Evolutionary conservation across 148 eudicot genomes (phyloP), one percentile per base, ranked within the genome.

Genomic region (Diospyros lotus): DNA sequence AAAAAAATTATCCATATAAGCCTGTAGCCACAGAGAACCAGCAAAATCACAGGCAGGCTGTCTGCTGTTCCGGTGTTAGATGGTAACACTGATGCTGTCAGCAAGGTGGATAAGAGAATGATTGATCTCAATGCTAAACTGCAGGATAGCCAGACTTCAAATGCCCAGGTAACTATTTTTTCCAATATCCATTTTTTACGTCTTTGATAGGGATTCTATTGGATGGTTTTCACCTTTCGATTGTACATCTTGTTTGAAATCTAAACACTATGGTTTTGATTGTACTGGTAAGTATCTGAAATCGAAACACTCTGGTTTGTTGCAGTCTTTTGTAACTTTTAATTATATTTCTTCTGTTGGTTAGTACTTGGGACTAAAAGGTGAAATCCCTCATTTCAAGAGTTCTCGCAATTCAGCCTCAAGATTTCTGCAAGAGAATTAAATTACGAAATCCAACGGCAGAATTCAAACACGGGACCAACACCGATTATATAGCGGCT

Each of bases 71-170:
- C 84, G 68, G 62, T 73, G 58, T 42, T 73, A 53, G 85, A 82
- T 58, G 79, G 79, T 43, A 80, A 73, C 58, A 58, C 59, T 64
- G 85, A 71, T 69, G 82, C 78, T 46, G 82, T 76, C 43, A 83
- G 77, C 41, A 78, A 79, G 55, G 81, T 86, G 83, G 93, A 88
- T 73, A 81, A 73, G 82, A 84, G 80, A 44, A 77, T 87, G 82
- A 84, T 94, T 71, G 97, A 94, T 86, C 91, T 94, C 18, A 94
- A 94, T 81, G 80, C 93, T 62, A 85, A 86, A 76, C 98, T 97
- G 62, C 97, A 87, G 64, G 83, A 89, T 44, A 86, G 79, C 14
- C 93, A 85, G 78, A 66, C 86, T 79, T 79, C 89, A 70, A 88
- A 71, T 72, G 77, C 83, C 69, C 93, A 86, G 91, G 98, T 93